phyloP scores from a whole-genome alignment of 2,329 filamentous ascomycete species.

The Cytospora leucostoma region DNA sequence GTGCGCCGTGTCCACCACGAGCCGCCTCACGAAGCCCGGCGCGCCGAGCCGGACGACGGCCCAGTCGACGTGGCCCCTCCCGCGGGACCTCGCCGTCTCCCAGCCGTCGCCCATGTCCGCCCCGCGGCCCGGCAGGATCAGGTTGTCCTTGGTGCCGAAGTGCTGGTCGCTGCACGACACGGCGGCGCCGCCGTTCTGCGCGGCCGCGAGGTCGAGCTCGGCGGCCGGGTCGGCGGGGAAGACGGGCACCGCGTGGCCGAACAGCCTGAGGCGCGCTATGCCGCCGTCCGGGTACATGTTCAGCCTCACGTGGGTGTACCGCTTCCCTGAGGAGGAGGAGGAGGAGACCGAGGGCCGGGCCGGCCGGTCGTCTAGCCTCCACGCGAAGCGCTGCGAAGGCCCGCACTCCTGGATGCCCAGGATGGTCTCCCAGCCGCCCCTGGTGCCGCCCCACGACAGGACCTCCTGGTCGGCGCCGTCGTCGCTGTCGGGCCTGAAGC shows the following conservation, averaged over 20 bases:
- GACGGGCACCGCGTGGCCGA: constrained; percentile 73
- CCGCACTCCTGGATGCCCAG: constrained; percentile 71
- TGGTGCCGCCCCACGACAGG: constrained; percentile 58
- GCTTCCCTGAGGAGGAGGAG: constrained; percentile 53
- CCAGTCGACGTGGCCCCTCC: constrained; percentile 76
- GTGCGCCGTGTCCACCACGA: constrained; percentile 79
- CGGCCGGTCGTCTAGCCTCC: constrained; percentile 58
- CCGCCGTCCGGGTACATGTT: constrained; percentile 88
- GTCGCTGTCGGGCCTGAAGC: constrained; percentile 63
- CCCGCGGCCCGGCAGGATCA: constrained; percentile 75
- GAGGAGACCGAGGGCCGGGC: too few relatives aligned
- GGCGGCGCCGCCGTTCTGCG: constrained; percentile 76
- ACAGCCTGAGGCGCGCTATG: constrained; percentile 78
- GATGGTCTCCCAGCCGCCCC: constrained; percentile 71
- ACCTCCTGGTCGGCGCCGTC: constrained; percentile 51
- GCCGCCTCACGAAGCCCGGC: constrained; percentile 62
- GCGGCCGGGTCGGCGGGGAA: constrained; percentile 67
- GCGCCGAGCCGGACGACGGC: constrained; percentile 73
- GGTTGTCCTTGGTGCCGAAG: constrained; percentile 79
- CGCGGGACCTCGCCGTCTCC: constrained; percentile 77
- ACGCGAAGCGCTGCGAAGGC: constrained; percentile 71
- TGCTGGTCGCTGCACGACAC: constrained; percentile 80
- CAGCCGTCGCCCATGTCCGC: constrained; percentile 88
- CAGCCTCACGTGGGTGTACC: constrained; percentile 77
- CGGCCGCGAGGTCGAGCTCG: constrained; percentile 74